Evolutionary conservation across 1,284 basidiomycete genomes (phyloP).

Genomic region (Pyrrhoderma noxium): DNA sequence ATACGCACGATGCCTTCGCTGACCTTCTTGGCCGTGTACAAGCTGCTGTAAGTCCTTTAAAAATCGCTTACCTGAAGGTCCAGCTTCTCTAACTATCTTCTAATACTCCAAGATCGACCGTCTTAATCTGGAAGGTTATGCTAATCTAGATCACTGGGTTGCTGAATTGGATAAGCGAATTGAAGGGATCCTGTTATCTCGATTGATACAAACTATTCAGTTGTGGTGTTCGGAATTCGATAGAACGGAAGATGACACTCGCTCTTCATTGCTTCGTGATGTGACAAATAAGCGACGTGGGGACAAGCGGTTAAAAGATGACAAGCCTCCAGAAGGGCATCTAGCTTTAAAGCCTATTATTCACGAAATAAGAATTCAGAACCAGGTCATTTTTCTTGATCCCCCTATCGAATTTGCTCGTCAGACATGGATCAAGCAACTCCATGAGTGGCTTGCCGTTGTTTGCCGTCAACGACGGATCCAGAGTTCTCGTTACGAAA

Average conservation of each 20-base stretch:
- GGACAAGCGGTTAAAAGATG: slow-evolving; percentile 63
- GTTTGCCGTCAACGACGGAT: slow-evolving; percentile 87
- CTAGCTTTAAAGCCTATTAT: slow-evolving; percentile 77
- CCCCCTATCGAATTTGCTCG: slow-evolving; percentile 95
- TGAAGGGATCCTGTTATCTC: slow-evolving; percentile 73
- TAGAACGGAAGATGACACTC: slow-evolving; percentile 55
- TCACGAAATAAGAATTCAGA: slow-evolving; percentile 95
- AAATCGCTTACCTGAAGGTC: not conserved
- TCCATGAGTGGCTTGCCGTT: slow-evolving; percentile 90
- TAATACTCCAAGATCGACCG: slow-evolving; percentile 66
- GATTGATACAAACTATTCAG: slow-evolving; percentile 74
- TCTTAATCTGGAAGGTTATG: slow-evolving; percentile 93
- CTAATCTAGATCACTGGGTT: slow-evolving; percentile 97
- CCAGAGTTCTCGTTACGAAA: slow-evolving; percentile 94
- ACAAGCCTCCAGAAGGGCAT: slow-evolving; percentile 49
- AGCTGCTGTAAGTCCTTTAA: slow-evolving; percentile 54
- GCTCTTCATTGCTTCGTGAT: slow-evolving; percentile 48
- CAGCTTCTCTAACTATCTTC: not conserved
- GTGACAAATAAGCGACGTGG: slow-evolving; percentile 52
- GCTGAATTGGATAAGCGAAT: slow-evolving; percentile 83
- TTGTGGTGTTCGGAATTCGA: slow-evolving; percentile 88
- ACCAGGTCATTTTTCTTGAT: slow-evolving; percentile 97
- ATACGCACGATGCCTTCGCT: slow-evolving; percentile 76
- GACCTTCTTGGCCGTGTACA: slow-evolving; percentile 79
- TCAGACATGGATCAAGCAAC: slow-evolving; percentile 83